phyloP scores from a whole-genome alignment of 345 rosid species.

The Mercurialis annua region DNA sequence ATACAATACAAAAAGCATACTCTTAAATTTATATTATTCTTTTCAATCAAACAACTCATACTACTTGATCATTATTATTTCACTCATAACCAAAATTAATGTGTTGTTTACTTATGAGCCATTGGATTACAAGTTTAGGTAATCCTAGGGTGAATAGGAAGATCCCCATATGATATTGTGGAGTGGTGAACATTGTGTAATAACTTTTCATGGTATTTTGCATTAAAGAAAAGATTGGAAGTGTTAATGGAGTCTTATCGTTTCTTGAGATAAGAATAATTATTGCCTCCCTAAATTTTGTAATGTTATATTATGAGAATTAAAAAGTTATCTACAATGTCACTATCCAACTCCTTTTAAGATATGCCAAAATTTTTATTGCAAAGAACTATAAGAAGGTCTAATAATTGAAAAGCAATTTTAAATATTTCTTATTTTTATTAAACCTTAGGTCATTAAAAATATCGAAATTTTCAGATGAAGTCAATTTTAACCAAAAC shows the following conservation, averaged over 20 bases:
- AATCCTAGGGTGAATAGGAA: not conserved
- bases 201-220: too few relatives aligned
- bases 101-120: not conserved
- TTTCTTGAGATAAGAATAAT: slow-evolving; percentile 10
- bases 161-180: not conserved
- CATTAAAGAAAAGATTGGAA: not conserved
- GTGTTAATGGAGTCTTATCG: slow-evolving; percentile 7
- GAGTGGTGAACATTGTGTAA: not conserved
- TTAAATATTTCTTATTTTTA: too few relatives aligned
- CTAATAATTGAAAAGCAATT: too few relatives aligned
- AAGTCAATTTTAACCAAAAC: too few relatives aligned
- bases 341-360: slow-evolving; percentile 13
- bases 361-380: not conserved
- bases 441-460: not conserved
- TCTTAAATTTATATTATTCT: not conserved
- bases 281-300: not conserved
- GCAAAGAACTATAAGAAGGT: too few relatives aligned
- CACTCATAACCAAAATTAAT: not conserved
- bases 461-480: too few relatives aligned
- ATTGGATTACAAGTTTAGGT: not conserved
- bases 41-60: not conserved
- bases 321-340: slow-evolving; percentile 6
- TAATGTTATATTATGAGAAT: not conserved
- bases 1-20: slow-evolving; percentile 11
- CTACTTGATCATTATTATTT: not conserved